Evolutionary conservation across 805 yeast species (phyloP).

Genomic region (Yarrowia divulgata): DNA sequence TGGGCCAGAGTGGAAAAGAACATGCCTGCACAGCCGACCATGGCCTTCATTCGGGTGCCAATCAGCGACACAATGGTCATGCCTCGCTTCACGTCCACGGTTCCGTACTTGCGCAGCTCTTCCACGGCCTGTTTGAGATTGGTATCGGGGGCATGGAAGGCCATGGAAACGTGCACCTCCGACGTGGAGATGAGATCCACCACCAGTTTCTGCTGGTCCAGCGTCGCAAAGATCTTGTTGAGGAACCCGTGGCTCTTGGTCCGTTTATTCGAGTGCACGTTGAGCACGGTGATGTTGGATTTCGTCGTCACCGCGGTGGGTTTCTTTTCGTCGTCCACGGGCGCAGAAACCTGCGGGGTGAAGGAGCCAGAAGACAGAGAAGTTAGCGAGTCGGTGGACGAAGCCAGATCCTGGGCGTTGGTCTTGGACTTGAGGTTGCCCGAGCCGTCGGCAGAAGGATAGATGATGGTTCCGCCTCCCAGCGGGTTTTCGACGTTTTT

Average conservation of each 20-base stretch:
- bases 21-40: constrained; percentile 95
- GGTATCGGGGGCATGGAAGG: constrained; percentile 75
- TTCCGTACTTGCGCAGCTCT: constrained; percentile 81
- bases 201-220: constrained; percentile 83
- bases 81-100: constrained; percentile 84
- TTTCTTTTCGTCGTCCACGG: constrained; percentile 44
- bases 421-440: constrained; percentile 32
- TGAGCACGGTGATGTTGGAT: constrained; percentile 87
- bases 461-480: constrained; percentile 93
- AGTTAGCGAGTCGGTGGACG: constrained; percentile 33
- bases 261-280: constrained; percentile 92
- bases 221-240: constrained; percentile 84
- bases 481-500: constrained; percentile 93
- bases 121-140: constrained; percentile 74
- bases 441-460: constrained; percentile 61
- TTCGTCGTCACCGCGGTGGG: constrained; percentile 98
- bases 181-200: constrained; percentile 97
- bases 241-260: constrained; percentile 93
- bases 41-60: constrained; percentile 96
- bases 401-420: constrained; percentile 16
- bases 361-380: constrained; percentile 28
- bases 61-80: constrained; percentile 93
- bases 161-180: constrained; percentile 98
- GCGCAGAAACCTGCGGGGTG: constrained; percentile 35
- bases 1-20: constrained; percentile 95